phyloP scores from a whole-genome alignment of 1,139 yeast species.

The Debaryomyces sp. region DNA sequence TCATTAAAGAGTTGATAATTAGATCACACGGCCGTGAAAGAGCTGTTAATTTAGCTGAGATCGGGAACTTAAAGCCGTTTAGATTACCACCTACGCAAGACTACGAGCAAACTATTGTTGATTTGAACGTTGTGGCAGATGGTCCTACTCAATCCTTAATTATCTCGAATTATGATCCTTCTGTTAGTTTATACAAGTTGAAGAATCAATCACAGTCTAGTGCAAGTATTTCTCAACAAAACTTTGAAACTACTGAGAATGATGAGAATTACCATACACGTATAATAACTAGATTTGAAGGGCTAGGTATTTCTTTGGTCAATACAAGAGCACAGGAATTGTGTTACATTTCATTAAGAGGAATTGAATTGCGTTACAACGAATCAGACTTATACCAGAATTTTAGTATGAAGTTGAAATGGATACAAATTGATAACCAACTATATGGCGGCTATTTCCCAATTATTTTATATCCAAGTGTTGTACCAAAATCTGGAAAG shows the following conservation, averaged over 20 bases:
- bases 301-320: conserved; percentile 85
- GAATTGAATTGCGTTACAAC: conserved; percentile 78
- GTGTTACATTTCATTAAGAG: conserved; percentile 78
- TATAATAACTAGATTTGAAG: conserved; percentile 72
- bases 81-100: conserved; percentile 59
- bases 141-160: conserved; percentile 92
- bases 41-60: conserved; percentile 83
- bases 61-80: conserved; percentile 89
- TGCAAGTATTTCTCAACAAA: conserved; percentile 37
- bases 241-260: conserved; percentile 66
- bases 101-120: conserved; percentile 59
- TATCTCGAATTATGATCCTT: conserved; percentile 80
- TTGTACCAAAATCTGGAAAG: conserved; percentile 79
- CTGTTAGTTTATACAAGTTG: conserved; percentile 70
- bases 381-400: conserved; percentile 87
- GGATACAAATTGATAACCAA: conserved; percentile 95
- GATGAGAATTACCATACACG: conserved; percentile 70
- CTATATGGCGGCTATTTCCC: conserved; percentile 88
- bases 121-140: conserved; percentile 91
- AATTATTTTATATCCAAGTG: conserved; percentile 87
- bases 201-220: conserved; percentile 32
- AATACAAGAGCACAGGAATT: conserved; percentile 74
- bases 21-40: conserved; percentile 76
- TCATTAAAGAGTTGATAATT: conserved; percentile 76
- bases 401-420: conserved; percentile 76